Evolutionary conservation across 139 green algal genomes (phyloP).

Genomic region (Ettlia oleoabundans): DNA sequence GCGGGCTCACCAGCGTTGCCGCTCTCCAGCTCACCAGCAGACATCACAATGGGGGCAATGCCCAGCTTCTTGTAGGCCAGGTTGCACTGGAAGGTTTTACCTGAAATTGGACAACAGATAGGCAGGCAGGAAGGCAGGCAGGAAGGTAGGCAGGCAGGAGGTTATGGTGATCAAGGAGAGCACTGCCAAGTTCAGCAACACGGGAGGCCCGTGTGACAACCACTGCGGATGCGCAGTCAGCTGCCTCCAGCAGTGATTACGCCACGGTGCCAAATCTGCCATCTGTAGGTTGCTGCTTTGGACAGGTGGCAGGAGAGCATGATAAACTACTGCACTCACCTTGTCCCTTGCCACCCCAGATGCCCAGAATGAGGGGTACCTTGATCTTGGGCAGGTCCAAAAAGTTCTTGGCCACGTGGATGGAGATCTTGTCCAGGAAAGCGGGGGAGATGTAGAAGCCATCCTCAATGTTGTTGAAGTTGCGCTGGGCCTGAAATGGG

Average conservation of each 20-base stretch:
- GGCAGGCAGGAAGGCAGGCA: not conserved
- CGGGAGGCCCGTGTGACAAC: no score
- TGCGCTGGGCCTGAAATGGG: conserved; percentile 45
- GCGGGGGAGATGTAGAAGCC: conserved; percentile 98
- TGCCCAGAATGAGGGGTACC: conserved; percentile 95
- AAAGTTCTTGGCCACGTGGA: conserved; percentile 81
- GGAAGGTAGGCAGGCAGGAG: not conserved
- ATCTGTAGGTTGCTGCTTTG: no score
- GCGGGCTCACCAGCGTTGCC: conserved; percentile 98
- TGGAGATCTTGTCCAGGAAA: conserved; percentile 97
- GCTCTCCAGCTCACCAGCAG: conserved; percentile 96
- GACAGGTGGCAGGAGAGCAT: no score
- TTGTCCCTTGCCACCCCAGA: conserved; percentile 99
- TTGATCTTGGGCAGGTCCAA: conserved; percentile 93
- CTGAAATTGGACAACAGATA: not conserved
- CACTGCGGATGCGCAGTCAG: not conserved
- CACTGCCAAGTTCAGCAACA: no score
- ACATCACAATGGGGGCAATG: conserved; percentile 98
- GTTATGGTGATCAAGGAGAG: no score
- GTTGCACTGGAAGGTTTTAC: conserved; percentile 97
- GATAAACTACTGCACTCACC: no score
- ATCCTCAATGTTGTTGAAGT: conserved; percentile 92
- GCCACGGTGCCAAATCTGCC: no score
- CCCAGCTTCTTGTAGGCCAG: conserved; percentile 98
- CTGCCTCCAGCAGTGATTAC: not conserved